phyloP scores from a whole-genome alignment of 768 basidiomycete genomes.

The Hypsizygus marmoreus region DNA sequence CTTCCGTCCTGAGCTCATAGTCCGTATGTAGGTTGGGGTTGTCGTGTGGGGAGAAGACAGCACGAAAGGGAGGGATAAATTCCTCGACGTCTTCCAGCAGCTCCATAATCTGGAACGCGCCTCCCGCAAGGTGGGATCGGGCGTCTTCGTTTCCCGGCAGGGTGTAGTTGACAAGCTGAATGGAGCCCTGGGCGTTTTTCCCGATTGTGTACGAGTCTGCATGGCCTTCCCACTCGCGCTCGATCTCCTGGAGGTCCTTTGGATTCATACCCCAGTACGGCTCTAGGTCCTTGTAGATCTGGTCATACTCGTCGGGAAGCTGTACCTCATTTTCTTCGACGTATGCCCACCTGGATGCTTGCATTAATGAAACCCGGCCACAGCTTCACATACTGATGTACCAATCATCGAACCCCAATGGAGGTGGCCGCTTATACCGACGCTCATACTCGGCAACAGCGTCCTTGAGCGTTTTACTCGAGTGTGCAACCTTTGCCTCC shows the following conservation, averaged over 20 bases:
- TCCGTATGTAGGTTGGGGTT: slow-evolving; percentile 42
- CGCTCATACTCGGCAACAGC: slow-evolving; percentile 78
- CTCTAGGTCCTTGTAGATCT: slow-evolving; percentile 68
- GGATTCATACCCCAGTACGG: slow-evolving; percentile 75
- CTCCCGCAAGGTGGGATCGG: slow-evolving; percentile 24
- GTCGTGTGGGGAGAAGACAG: slow-evolving; percentile 54
- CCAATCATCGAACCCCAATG: slow-evolving; percentile 86
- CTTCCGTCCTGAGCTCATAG: slow-evolving; percentile 33
- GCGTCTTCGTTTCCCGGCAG: slow-evolving; percentile 22
- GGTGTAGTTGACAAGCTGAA: slow-evolving; percentile 32
- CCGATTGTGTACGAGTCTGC: slow-evolving; percentile 42
- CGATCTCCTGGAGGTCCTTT: slow-evolving; percentile 33
- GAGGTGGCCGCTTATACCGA: slow-evolving; percentile 75
- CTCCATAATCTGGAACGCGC: slow-evolving; percentile 36
- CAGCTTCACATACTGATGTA: slow-evolving; percentile 39
- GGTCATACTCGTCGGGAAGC: slow-evolving; percentile 85
- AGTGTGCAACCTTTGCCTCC: slow-evolving; percentile 55
- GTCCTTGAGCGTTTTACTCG: slow-evolving; percentile 74
- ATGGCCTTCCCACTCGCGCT: slow-evolving; percentile 38
- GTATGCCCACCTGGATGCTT: slow-evolving; percentile 41
- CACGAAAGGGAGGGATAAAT: slow-evolving; percentile 47
- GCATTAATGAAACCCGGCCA: background rate
- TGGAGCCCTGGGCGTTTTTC: slow-evolving; percentile 28
- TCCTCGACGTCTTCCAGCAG: slow-evolving; percentile 42
- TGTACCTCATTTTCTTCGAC: slow-evolving; percentile 65